A percentile compares a stretch with the other conserved stretches of the same genome.
phyloP scores from a whole-genome alignment of 228 moss, liverwort and hornwort species.

The Sphagnum fallax region DNA sequence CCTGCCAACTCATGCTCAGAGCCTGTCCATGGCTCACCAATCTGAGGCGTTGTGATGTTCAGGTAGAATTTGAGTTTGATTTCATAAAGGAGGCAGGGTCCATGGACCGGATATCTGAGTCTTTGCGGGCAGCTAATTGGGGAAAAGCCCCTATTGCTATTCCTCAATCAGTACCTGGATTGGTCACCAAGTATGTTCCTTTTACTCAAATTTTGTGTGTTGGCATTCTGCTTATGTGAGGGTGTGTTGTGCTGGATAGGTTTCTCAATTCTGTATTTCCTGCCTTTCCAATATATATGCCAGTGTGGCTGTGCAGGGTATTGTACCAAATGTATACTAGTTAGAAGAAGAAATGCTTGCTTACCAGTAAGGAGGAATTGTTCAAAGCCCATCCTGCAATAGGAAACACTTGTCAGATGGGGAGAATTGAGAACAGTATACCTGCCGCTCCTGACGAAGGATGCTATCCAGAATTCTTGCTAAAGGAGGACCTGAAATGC shows the following conservation, averaged over 20 bases:
- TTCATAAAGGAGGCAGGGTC: constrained; percentile 77
- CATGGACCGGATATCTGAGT: constrained; percentile 81
- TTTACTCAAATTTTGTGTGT: background rate
- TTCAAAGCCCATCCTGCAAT: no score
- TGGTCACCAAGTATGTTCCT: constrained; percentile 70
- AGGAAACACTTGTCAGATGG: no score
- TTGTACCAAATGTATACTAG: no score
- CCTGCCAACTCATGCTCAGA: no score
- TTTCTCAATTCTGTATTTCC: no score
- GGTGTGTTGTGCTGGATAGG: background rate
- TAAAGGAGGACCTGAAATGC: no score
- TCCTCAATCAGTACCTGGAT: constrained; percentile 64
- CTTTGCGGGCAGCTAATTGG: constrained; percentile 37
- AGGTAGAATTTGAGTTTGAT: constrained; percentile 96
- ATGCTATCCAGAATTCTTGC: background rate
- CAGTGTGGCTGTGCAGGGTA: no score
- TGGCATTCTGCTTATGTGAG: background rate
- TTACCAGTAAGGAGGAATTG: no score
- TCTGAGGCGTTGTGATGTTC: background rate
- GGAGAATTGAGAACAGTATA: no score
- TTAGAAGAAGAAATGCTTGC: no score
- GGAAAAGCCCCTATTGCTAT: constrained; percentile 57
- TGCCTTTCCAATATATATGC: no score
- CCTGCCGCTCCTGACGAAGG: background rate
- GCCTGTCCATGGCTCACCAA: no score